These are phyloP conservation scores for Fusarium domesticum DNA, from an alignment of 2,329 filamentous ascomycete species.

Conservation along the genomic window DNA sequence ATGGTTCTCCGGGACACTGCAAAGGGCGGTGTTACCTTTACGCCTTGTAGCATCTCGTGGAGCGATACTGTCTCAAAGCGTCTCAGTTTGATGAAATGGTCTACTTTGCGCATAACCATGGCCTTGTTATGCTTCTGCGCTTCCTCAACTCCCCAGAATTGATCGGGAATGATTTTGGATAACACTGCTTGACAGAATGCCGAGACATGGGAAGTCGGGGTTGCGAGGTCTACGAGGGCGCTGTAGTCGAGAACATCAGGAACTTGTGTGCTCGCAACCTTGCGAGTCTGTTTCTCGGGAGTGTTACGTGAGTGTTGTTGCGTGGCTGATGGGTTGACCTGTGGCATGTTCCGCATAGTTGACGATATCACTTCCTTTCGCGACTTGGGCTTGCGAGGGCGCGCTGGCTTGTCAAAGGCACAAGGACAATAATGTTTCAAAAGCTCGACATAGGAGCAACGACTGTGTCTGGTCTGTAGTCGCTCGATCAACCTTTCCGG, in stretches of 20 bases:
- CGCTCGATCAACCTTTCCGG: conserved; percentile 58
- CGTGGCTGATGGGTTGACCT: background rate
- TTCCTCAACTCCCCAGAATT: conserved; percentile 66
- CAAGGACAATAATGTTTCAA: conserved; percentile 77
- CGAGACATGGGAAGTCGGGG: conserved; percentile 66
- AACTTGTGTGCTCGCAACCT: conserved; percentile 5
- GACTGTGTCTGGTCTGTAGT: conserved; percentile 66
- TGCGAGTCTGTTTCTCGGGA: conserved; percentile 8
- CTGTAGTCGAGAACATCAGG: conserved; percentile 18
- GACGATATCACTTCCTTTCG: conserved; percentile 1
- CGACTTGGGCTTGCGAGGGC: conserved; percentile 5
- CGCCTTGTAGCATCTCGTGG: conserved; percentile 70
- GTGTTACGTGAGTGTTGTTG: background rate
- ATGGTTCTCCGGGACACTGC: background rate
- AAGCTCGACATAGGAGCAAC: conserved; percentile 77
- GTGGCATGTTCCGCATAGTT: background rate
- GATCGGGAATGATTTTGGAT: conserved; percentile 66
- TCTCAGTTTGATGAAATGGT: conserved; percentile 72
- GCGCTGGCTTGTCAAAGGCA: conserved; percentile 23
- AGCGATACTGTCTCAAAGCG: conserved; percentile 79
- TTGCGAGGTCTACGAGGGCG: conserved; percentile 65
- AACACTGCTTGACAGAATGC: conserved; percentile 82
- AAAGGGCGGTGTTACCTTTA: conserved; percentile 57
- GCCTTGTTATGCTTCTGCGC: conserved; percentile 57
- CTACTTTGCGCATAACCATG: conserved; percentile 63